Evolutionary conservation across 257 asterid genomes (phyloP), one percentile per base, ranked within the genome.

Genomic region (Ilex asprella): DNA sequence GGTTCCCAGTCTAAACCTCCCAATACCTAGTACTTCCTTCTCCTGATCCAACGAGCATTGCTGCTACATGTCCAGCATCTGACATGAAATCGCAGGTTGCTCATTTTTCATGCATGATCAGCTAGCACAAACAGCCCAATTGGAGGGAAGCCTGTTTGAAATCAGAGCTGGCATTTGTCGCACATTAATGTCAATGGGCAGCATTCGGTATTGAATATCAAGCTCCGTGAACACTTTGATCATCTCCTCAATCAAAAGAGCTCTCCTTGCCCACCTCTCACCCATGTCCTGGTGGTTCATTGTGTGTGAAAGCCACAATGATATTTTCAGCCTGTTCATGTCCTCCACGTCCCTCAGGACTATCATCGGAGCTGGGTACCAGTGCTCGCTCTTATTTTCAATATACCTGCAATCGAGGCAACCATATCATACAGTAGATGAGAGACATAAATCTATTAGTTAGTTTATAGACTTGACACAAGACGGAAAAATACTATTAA

Each of bases 231-330:
- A 87, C 27, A 67, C 74, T 64, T 78, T 85, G 31, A 93, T 69
- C 95, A 89, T 82, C 70, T 93, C 96, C 79, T 82, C 95, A 0
- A 93, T 81, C 35, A 93, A 75, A 49, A 77, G 81, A 16, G 91
- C 78, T 70, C 99, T 82, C 67, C 99, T 77, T 5, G 59, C 55
- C 82, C 82, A 89, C 70, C 97, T 87, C 79, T 92, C 95, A 3
- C 95, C 93, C 97, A 92, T 92, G 72, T 92, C 89, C 64, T 92
- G 96, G 65, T 68, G 75, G 72, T 92, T 92, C 84, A 92, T 92
- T n/a, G 62, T 84, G 81, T 92, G 97, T 0, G 83, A 71, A 27
- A 71, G 82, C 96, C 99, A 89, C 9, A 84, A 31, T 0, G 99
- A 87, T 78, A 84, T 86, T 73, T 78, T 87, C 77, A 93, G 54